These are phyloP conservation scores for Quercus phellos DNA, from an alignment of 331 rosid genomes.

Conservation along the genomic window DNA sequence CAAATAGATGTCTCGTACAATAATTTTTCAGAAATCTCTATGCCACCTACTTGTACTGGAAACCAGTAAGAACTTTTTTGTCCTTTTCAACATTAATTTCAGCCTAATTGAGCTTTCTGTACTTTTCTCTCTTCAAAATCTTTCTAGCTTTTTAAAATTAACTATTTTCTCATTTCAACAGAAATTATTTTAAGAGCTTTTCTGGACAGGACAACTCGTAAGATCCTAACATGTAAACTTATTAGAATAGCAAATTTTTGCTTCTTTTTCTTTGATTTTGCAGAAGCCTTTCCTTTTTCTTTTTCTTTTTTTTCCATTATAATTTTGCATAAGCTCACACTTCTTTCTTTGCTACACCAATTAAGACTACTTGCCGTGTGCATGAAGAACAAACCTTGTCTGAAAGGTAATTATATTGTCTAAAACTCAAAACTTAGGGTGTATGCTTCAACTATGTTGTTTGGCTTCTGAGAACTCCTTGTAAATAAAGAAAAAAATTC, in stretches of 20 bases:
- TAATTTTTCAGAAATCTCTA: not conserved
- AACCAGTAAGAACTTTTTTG: not conserved
- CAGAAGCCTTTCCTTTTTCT: not conserved
- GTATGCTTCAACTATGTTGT: not conserved
- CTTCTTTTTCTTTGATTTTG: not conserved
- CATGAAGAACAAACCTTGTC: not conserved
- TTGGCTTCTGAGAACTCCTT: not conserved
- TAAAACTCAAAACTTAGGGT: not conserved
- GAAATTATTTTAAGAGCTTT: not conserved
- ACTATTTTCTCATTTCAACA: not conserved
- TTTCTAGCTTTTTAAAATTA: not conserved
- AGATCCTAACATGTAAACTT: not conserved
- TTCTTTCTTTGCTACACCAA: not conserved
- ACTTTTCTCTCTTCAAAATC: not conserved
- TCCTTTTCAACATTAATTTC: not conserved
- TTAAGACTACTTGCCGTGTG: not conserved
- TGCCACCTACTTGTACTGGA: not conserved
- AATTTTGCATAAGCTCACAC: not conserved
- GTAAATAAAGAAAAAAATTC: not conserved
- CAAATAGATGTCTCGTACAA: slow-evolving; percentile 8
- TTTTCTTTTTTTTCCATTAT: no score
- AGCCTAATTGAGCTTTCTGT: not conserved
- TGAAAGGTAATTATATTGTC: not conserved
- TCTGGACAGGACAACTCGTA: not conserved
- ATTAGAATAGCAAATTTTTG: no score